These are phyloP conservation scores for Tuber indicum DNA, from an alignment of 495 filamentous ascomycete species.

Conservation along the genomic window DNA sequence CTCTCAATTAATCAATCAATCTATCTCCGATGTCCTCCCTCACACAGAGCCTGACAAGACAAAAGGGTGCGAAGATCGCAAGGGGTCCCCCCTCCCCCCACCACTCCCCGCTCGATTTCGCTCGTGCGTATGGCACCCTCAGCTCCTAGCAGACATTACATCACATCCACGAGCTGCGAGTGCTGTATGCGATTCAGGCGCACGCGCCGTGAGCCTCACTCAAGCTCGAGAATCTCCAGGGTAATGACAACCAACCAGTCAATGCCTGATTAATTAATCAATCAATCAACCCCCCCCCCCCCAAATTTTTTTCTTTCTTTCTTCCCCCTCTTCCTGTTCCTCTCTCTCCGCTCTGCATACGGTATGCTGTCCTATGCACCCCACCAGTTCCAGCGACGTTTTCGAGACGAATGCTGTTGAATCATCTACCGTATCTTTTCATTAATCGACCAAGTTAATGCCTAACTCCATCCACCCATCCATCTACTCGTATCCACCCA, in stretches of 20 bases:
- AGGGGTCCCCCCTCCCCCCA: neutral
- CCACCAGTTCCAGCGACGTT: neutral
- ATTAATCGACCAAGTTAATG: neutral
- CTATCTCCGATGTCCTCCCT: neutral
- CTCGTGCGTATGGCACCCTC: neutral
- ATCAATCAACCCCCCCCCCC: neutral
- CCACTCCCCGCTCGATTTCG: neutral
- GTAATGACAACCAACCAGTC: neutral
- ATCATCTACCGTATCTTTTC: neutral
- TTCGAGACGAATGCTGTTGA: neutral
- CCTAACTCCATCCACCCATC: neutral
- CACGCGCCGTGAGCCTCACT: slow-evolving; percentile 1
- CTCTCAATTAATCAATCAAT: neutral
- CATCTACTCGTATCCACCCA: neutral
- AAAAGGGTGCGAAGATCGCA: neutral
- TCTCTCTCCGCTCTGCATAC: neutral
- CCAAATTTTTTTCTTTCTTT: no score
- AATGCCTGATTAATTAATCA: neutral
- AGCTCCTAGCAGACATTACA: neutral
- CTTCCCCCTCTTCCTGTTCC: no score
- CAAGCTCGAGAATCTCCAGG: neutral
- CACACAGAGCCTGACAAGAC: neutral
- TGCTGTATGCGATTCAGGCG: neutral
- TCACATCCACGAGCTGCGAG: neutral
- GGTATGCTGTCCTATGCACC: neutral